Percentiles rank a stretch among this genome's conserved stretches.
These are phyloP conservation scores for Bullera alba DNA, from an alignment of 768 basidiomycete genomes.

Conservation along the genomic window DNA sequence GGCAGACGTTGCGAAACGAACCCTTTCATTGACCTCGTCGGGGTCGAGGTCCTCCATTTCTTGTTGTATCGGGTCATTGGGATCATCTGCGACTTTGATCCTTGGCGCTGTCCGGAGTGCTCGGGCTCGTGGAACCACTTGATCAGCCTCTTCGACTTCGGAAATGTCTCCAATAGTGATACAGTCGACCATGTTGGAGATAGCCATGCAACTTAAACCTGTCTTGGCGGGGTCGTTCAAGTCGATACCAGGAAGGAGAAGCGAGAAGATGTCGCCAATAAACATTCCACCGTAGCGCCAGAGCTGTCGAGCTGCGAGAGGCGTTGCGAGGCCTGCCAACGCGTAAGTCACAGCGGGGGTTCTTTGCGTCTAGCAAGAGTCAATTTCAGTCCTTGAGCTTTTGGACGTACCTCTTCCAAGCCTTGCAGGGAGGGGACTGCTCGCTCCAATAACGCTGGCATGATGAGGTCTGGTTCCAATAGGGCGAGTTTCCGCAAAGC, in stretches of 20 bases:
- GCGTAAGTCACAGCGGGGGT: constrained; percentile 81
- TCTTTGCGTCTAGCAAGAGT: constrained; percentile 59
- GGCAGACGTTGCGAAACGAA: constrained; percentile 64
- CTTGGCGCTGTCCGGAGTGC: constrained; percentile 47
- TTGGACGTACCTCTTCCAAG: constrained; percentile 67
- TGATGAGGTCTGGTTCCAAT: constrained; percentile 78
- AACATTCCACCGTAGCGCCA: constrained; percentile 78
- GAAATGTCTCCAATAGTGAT: constrained; percentile 30
- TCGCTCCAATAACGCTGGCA: constrained; percentile 72
- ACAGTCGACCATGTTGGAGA: constrained; percentile 40
- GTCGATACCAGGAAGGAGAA: constrained; percentile 80
- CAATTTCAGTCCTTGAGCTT: not conserved
- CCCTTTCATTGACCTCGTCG: constrained; percentile 64
- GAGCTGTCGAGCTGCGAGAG: constrained; percentile 68
- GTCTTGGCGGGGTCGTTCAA: constrained; percentile 50
- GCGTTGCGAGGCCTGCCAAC: constrained; percentile 69
- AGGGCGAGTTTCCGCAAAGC: constrained; percentile 74
- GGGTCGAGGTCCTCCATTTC: constrained; percentile 49
- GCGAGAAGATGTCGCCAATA: constrained; percentile 68
- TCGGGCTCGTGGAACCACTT: constrained; percentile 38
- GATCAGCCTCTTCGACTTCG: constrained; percentile 17
- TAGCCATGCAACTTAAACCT: constrained; percentile 36
- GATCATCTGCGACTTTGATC: constrained; percentile 45
- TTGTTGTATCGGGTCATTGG: constrained; percentile 24
- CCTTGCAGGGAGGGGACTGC: constrained; percentile 82